Percentiles rank a stretch among this genome's conserved stretches.
phyloP scores from a whole-genome alignment of 768 basidiomycete species.

The Trametes cingulata region DNA sequence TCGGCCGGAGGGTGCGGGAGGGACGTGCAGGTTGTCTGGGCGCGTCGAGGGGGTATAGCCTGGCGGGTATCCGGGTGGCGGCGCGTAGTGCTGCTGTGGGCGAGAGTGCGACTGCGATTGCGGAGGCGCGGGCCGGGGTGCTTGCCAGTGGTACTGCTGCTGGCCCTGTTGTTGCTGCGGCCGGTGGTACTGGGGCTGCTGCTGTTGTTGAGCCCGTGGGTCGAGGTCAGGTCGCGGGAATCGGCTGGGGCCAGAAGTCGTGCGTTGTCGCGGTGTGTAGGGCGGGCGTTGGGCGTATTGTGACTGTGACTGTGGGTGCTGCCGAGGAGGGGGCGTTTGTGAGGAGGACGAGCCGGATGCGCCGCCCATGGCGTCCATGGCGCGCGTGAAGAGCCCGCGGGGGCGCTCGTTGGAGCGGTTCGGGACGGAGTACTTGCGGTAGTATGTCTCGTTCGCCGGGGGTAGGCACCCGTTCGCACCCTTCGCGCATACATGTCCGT shows the following conservation, averaged over 20 bases:
- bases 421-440: slow-evolving; percentile 65
- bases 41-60: slow-evolving; percentile 16
- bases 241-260: slow-evolving; percentile 33
- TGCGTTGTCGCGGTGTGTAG: slow-evolving; percentile 28
- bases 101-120: no score
- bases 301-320: slow-evolving; percentile 14
- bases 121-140: neutral
- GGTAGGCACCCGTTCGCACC: slow-evolving; percentile 62
- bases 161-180: slow-evolving; percentile 10
- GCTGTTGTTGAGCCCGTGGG: slow-evolving; percentile 37
- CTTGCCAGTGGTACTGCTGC: slow-evolving; percentile 3
- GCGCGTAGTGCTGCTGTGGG: slow-evolving; percentile 11
- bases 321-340: slow-evolving; percentile 26
- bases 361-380: slow-evolving; percentile 33
- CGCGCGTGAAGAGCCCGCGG: slow-evolving; percentile 48
- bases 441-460: slow-evolving; percentile 59
- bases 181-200: no score
- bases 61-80: slow-evolving; percentile 15
- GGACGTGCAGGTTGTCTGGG: slow-evolving; percentile 29
- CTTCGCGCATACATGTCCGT: slow-evolving; percentile 35
- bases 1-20: slow-evolving; percentile 10
- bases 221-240: slow-evolving; percentile 66
- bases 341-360: slow-evolving; percentile 19
- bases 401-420: slow-evolving; percentile 34
- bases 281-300: slow-evolving; percentile 19